Percentiles rank a stretch among this genome's conserved stretches.
These are phyloP conservation scores for Prunus mira DNA, from an alignment of 306 rosid genomes.

Conservation along the genomic window DNA sequence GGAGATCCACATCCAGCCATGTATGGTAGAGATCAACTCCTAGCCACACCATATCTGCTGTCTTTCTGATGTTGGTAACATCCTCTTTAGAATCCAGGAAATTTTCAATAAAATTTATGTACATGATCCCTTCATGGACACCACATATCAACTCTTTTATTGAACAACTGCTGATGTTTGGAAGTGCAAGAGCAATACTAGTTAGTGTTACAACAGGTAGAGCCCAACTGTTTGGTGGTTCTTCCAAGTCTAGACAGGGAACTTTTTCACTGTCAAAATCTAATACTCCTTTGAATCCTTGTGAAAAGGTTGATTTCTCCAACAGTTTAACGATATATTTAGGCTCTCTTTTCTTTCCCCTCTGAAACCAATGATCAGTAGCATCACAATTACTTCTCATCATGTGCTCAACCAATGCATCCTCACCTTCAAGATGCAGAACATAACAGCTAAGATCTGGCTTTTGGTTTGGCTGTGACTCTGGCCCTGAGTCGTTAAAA, in stretches of 20 bases:
- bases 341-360: constrained; percentile 57
- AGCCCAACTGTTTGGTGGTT: constrained; percentile 70
- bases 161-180: constrained; percentile 32
- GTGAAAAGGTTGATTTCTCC: constrained; percentile 47
- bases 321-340: constrained; percentile 44
- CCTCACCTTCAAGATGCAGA: constrained; percentile 87
- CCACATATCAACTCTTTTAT: constrained; percentile 37
- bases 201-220: constrained; percentile 77
- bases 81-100: constrained; percentile 45
- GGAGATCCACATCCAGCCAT: constrained; percentile 73
- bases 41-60: constrained; percentile 66
- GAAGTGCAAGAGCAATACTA: constrained; percentile 63
- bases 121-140: constrained; percentile 56
- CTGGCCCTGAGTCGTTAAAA: constrained; percentile 30
- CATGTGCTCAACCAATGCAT: constrained; percentile 61
- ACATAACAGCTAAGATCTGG: constrained; percentile 61
- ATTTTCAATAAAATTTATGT: constrained; percentile 46
- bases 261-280: constrained; percentile 53
- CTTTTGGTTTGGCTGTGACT: constrained; percentile 19
- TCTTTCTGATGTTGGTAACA: constrained; percentile 38
- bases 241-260: constrained; percentile 44
- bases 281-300: constrained; percentile 57
- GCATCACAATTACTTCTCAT: constrained; percentile 55
- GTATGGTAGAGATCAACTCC: constrained; percentile 62
- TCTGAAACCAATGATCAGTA: constrained; percentile 58